Percentiles rank a stretch among this genome's conserved stretches.
phyloP scores from a whole-genome alignment of 2,329 filamentous ascomycete genomes.

The Fusarium kyushuense region DNA sequence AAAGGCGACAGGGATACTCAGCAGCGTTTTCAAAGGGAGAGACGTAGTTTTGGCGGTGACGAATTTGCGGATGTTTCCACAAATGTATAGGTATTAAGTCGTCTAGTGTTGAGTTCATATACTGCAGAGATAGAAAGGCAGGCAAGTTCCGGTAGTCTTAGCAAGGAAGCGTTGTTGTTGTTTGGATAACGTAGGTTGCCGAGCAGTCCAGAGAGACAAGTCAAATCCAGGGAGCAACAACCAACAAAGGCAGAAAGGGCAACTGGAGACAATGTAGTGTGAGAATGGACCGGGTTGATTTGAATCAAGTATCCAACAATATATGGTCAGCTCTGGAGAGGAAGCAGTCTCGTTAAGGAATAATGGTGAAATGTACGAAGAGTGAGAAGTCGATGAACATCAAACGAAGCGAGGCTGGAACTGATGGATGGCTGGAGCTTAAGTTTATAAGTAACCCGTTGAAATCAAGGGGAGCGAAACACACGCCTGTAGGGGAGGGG shows the following conservation, averaged over 20 bases:
- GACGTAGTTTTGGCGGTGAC: slow-evolving; percentile 29
- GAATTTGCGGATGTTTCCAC: slow-evolving; percentile 13
- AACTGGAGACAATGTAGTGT: neutral
- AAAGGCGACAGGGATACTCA: slow-evolving; percentile 20
- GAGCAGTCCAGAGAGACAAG: slow-evolving; percentile 25
- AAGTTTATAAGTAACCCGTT: slow-evolving; percentile 43
- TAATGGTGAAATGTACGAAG: slow-evolving; percentile 13
- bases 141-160: slow-evolving; percentile 11
- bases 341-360: slow-evolving; percentile 10
- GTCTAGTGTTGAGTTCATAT: slow-evolving; percentile 32
- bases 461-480: slow-evolving; percentile 27
- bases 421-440: slow-evolving; percentile 40
- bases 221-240: slow-evolving; percentile 19
- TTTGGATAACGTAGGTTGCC: slow-evolving; percentile 20
- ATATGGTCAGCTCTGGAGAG: neutral
- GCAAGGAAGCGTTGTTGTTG: slow-evolving; percentile 16
- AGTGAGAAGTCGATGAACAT: slow-evolving; percentile 27
- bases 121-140: slow-evolving; percentile 2
- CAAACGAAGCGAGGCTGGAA: slow-evolving; percentile 35
- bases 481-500: slow-evolving; percentile 15
- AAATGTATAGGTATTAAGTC: neutral
- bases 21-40: slow-evolving; percentile 14
- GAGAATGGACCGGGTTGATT: neutral
- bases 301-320: slow-evolving; percentile 2
- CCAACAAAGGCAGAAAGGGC: slow-evolving; percentile 1